Evolutionary conservation across 192 early-diverging fungal genomes (phyloP), one percentile per base, ranked within the genome.

Genomic region (Lobosporangium transversale): DNA sequence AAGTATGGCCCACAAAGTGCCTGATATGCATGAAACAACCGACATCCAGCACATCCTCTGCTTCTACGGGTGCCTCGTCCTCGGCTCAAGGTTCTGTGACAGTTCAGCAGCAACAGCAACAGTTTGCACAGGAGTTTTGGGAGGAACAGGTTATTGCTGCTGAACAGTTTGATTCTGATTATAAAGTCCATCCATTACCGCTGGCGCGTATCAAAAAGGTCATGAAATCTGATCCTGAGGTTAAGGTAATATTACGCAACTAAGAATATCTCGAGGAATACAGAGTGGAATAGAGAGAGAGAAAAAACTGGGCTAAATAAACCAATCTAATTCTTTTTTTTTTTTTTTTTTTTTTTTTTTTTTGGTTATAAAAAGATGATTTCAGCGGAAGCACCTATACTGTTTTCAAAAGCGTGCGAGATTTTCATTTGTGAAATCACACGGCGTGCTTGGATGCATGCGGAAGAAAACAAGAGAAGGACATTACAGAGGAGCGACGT

Each of bases 151-250:
- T 89, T 60, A 42, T 60, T 4, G 66, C 82, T 44, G 88, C 91
- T 27, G 86, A 94, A 43, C 78, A 90, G 50, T 91, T 89, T 50
- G 75, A 88, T 57, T 88, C 91, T 32, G 97, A 98, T 80, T 98
- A 96, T 83, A 95, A 96, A 80, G 88, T 88, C 61, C 95, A 98
- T 68, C 86, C 90, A 58, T 65, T 98, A 70, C 97, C 97, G 30
- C 79, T 98, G 50, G 97, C 97, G n/a, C 81, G 97, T 54, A 97
- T 98, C 73, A 98, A 98, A 69, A 97, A 97, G 78, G 94, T 97
- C 47, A 98, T 98, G 97, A 98, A 98, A 83, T 89, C 92, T 21
- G 97, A 98, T 71, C 93, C 94, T 44, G 94, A 98, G 63, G 95
- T 95, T 30, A 96, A 96, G 85, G 91, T 91, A 81, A 74, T 24